Conservation (phyloP, 2,329 filamentous ascomycete genomes). For the Epichloe festucae region DNA sequence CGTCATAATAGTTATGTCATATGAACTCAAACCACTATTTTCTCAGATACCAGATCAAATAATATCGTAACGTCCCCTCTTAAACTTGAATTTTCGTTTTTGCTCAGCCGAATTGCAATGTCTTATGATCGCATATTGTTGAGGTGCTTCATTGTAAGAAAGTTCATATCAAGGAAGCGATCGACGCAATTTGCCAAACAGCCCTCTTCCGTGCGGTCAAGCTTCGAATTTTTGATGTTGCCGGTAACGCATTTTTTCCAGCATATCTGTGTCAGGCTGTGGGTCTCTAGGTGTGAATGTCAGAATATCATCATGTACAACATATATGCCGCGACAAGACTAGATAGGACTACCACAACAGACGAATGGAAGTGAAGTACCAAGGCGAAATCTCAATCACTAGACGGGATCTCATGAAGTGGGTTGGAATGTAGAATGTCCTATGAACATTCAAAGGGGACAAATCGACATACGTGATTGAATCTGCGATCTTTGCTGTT, state of each 20-base stretch:
- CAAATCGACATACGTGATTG: slow-evolving; percentile 35
- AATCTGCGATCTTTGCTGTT: slow-evolving; percentile 68
- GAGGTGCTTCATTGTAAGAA: slow-evolving; percentile 74
- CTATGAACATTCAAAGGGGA: neutral
- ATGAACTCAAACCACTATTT: no score
- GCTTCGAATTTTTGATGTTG: slow-evolving; percentile 55
- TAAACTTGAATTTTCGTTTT: no score
- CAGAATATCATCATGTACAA: slow-evolving; percentile 9
- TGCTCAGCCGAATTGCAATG: neutral
- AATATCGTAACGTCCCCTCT: no score
- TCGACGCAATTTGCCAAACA: slow-evolving; percentile 92
- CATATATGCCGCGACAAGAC: neutral
- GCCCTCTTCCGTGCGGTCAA: slow-evolving; percentile 66
- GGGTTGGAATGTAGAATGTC: no score
- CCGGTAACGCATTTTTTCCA: slow-evolving; percentile 87
- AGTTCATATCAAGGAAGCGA: slow-evolving; percentile 80
- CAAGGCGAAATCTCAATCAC: no score
- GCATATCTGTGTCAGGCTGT: slow-evolving; percentile 58
- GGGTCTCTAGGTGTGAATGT: slow-evolving; percentile 30
- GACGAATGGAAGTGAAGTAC: neutral
- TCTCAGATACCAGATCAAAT: no score
- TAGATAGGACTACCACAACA: neutral
- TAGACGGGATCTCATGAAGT: no score
- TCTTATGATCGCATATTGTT: slow-evolving; percentile 38
- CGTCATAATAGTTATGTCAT: no score